Evolutionary conservation across 768 basidiomycete species (phyloP).

Genomic region (Paxillus involutus): DNA sequence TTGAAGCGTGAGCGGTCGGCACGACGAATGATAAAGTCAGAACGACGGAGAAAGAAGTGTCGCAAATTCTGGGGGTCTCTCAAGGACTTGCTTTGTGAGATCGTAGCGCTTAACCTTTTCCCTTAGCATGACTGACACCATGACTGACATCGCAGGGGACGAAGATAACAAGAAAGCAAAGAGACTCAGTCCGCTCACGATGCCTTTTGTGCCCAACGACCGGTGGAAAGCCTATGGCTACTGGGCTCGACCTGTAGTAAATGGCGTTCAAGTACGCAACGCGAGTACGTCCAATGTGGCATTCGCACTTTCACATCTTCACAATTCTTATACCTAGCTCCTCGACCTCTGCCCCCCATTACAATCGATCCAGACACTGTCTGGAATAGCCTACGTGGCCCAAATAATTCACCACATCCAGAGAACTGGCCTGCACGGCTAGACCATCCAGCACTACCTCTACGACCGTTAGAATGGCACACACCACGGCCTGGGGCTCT

Average conservation of each 20-base stretch:
- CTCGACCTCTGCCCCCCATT: conserved; percentile 17
- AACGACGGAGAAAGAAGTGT: background rate
- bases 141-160: background rate
- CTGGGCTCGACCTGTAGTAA: conserved; percentile 48
- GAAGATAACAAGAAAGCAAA: background rate
- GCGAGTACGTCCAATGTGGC: conserved; percentile 36
- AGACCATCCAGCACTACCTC: conserved; percentile 49
- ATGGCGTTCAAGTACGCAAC: conserved; percentile 40
- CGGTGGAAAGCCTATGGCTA: conserved; percentile 60
- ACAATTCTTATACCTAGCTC: conserved; percentile 19
- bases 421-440: conserved; percentile 51
- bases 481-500: conserved; percentile 37
- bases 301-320: background rate
- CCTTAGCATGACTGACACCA: background rate
- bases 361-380: conserved; percentile 33
- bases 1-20: background rate
- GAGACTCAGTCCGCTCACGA: conserved; percentile 3
- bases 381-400: conserved; percentile 30
- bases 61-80: conserved; percentile 5
- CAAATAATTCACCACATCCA: conserved; percentile 30
- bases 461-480: conserved; percentile 47
- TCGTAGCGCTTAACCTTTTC: background rate
- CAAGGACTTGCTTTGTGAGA: conserved; percentile 6
- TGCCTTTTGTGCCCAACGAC: conserved; percentile 19
- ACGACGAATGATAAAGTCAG: background rate